Conservation (phyloP, 2,329 filamentous ascomycete species). For the Cladophialophora chaetospira region DNA sequence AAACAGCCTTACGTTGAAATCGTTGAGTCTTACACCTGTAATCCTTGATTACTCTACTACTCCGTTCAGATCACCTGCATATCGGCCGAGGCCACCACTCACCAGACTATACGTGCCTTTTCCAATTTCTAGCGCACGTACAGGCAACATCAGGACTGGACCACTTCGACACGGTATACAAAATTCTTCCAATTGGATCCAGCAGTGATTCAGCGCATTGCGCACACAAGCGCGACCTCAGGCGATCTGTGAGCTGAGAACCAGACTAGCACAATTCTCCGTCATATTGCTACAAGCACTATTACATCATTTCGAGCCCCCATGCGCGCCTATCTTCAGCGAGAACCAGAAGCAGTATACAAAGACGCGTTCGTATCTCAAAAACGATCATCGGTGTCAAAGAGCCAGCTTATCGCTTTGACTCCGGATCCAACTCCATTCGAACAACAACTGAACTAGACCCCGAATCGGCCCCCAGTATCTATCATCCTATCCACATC, state of each 20-base stretch:
- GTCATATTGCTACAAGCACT: not conserved
- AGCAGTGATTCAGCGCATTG: not conserved
- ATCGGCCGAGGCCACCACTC: not conserved
- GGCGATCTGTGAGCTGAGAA: not conserved
- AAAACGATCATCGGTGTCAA: not conserved
- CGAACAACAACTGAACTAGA: not conserved
- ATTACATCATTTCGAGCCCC: not conserved
- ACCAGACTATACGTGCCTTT: not conserved
- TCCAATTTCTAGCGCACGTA: not conserved
- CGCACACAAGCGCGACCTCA: not conserved
- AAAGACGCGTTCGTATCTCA: not conserved
- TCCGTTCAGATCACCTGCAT: not conserved
- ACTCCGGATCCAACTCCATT: not conserved
- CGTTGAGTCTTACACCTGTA: not conserved
- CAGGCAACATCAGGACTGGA: not conserved
- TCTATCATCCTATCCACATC: not conserved
- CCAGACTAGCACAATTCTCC: not conserved
- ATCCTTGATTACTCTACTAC: slow-evolving; percentile 9
- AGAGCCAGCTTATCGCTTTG: not conserved
- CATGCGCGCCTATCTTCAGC: too few species aligned
- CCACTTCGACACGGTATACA: not conserved
- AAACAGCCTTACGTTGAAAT: not conserved
- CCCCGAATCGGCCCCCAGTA: not conserved
- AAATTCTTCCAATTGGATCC: not conserved
- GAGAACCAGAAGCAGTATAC: not conserved